Conservation (phyloP, 1,284 basidiomycete genomes). For the Austroboletus niveus region DNA sequence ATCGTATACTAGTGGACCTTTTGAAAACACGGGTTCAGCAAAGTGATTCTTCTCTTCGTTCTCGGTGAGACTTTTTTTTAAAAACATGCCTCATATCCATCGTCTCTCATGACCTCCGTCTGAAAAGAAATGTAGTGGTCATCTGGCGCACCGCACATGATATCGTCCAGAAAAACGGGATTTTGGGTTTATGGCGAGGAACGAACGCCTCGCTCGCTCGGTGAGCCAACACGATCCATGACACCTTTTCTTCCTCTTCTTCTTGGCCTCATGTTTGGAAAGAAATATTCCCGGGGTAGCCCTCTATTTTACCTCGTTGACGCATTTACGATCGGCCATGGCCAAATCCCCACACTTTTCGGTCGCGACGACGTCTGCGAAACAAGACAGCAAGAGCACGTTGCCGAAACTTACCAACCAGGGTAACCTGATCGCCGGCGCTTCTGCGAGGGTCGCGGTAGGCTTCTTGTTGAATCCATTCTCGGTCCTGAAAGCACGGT, state of each 20-base stretch:
- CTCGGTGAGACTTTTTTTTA: conserved; percentile 32
- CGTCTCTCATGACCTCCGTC: not conserved
- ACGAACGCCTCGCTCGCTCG: conserved; percentile 79
- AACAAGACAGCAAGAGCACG: conserved; percentile 45
- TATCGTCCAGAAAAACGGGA: conserved; percentile 61
- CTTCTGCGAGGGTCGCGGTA: conserved; percentile 79
- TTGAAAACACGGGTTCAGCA: conserved; percentile 89
- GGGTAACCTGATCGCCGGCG: conserved; percentile 91
- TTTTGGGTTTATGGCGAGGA: conserved; percentile 81
- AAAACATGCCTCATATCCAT: too few relatives aligned
- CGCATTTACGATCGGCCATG: conserved; percentile 72
- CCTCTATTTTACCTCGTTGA: conserved; percentile 86
- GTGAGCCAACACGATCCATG: conserved; percentile 34
- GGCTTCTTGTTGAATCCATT: conserved; percentile 93
- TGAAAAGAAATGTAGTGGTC: conserved; percentile 35
- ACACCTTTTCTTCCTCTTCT: too few relatives aligned
- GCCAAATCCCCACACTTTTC: conserved; percentile 66
- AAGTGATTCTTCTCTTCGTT: conserved; percentile 46
- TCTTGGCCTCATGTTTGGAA: conserved; percentile 1
- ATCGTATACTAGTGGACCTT: conserved; percentile 64
- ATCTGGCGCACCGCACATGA: conserved; percentile 54
- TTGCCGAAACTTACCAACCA: conserved; percentile 75
- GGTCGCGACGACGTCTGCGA: conserved; percentile 25
- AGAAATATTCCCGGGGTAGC: conserved; percentile 95
- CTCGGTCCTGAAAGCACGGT: conserved; percentile 92